These are phyloP conservation scores for Penicillium sp. DNA, from an alignment of 2,329 filamentous ascomycete species.

Conservation along the genomic window DNA sequence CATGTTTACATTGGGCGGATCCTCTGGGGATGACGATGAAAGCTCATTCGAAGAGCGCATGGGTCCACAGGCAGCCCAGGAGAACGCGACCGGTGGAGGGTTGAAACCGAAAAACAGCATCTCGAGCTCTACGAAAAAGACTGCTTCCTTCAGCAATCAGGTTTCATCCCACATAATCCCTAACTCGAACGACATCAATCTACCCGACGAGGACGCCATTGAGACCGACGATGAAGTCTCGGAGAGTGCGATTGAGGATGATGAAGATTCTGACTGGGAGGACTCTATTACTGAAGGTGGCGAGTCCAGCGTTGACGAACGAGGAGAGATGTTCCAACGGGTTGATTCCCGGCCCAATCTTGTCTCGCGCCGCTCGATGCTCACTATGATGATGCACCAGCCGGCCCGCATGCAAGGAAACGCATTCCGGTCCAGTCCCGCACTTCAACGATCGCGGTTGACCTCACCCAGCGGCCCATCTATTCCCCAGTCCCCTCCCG, in stretches of 20 bases:
- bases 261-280: slow-evolving; percentile 62
- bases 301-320: slow-evolving; percentile 75
- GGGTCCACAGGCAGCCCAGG: slow-evolving; percentile 49
- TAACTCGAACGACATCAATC: slow-evolving; percentile 54
- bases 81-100: slow-evolving; percentile 56
- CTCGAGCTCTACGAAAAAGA: slow-evolving; percentile 61
- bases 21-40: slow-evolving; percentile 79
- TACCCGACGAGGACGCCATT: slow-evolving; percentile 57
- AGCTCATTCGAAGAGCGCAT: slow-evolving; percentile 69
- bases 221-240: slow-evolving; percentile 67
- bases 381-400: slow-evolving; percentile 85
- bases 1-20: slow-evolving; percentile 72
- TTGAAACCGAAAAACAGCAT: slow-evolving; percentile 38
- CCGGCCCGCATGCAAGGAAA: slow-evolving; percentile 70
- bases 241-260: slow-evolving; percentile 77
- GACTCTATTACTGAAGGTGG: slow-evolving; percentile 76
- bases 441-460: slow-evolving; percentile 55
- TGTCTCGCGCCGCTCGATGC: slow-evolving; percentile 79
- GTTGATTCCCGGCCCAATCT: slow-evolving; percentile 86
- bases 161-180: slow-evolving; percentile 66
- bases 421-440: slow-evolving; percentile 49
- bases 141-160: slow-evolving; percentile 76
- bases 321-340: slow-evolving; percentile 74
- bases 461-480: slow-evolving; percentile 68
- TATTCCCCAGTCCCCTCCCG: slow-evolving; percentile 57